A percentile compares a stretch with the other conserved stretches of the same genome.
phyloP scores from a whole-genome alignment of 2,329 filamentous ascomycete genomes.

The Colletotrichum orbiculare region DNA sequence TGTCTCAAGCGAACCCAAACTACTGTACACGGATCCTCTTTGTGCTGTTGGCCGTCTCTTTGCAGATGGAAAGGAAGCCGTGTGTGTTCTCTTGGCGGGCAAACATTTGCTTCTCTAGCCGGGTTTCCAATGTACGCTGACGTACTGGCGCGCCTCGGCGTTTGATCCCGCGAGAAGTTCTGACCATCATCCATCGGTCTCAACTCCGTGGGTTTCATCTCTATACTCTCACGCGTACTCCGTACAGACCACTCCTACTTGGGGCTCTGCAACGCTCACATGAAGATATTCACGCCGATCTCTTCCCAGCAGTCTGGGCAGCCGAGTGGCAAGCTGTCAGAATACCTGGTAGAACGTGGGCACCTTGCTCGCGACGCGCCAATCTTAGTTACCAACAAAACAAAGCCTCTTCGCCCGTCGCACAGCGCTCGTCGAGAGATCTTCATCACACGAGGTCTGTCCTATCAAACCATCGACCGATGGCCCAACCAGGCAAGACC shows the following conservation, averaged over 20 bases:
- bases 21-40: constrained; percentile 16
- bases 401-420: too few relatives aligned
- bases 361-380: neutral
- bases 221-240: too few relatives aligned
- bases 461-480: constrained; percentile 2
- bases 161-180: neutral
- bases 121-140: constrained; percentile 20
- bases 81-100: constrained; percentile 21
- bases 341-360: constrained; percentile 23
- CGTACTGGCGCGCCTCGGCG: constrained; percentile 4
- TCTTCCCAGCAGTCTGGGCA: constrained; percentile 1
- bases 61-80: constrained; percentile 13
- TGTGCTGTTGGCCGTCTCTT: constrained; percentile 11
- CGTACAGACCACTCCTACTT: too few relatives aligned
- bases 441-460: constrained; percentile 8
- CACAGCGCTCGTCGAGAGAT: constrained; percentile 12
- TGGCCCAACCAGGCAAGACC: constrained; percentile 27
- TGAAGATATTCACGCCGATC: neutral
- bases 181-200: neutral
- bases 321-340: constrained; percentile 4
- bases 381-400: neutral
- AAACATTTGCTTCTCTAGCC: constrained; percentile 4
- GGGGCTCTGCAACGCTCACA: too few relatives aligned
- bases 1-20: neutral
- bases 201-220: too few relatives aligned